Conservation (phyloP, 164 flowering plant species). For the Magnolia changhungtana region DNA sequence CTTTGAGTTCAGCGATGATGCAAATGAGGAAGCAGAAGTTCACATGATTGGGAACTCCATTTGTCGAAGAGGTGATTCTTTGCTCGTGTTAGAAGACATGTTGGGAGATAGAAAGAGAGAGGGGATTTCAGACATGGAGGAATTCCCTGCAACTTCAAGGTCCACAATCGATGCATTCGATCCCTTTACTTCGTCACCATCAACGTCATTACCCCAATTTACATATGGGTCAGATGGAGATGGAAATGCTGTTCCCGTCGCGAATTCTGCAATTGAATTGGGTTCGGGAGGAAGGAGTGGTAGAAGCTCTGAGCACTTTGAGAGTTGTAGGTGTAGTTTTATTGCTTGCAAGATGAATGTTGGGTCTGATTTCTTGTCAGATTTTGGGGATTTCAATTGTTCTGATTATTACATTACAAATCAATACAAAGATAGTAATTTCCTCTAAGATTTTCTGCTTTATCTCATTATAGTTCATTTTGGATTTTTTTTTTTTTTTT, state of each 20-base stretch:
- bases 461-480: background rate
- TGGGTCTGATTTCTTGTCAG: background rate
- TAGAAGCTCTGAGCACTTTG: background rate
- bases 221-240: background rate
- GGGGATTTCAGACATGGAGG: background rate
- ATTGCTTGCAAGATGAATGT: background rate
- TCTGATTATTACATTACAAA: constrained; percentile 1
- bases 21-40: background rate
- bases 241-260: background rate
- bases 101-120: constrained; percentile 1
- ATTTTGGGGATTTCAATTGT: background rate
- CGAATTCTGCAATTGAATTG: background rate
- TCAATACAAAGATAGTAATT: background rate
- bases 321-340: background rate
- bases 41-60: background rate
- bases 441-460: background rate
- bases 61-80: background rate
- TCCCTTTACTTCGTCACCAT: background rate
- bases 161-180: background rate
- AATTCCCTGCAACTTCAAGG: background rate
- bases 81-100: background rate
- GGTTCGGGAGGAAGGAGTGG: background rate
- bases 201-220: background rate
- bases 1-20: background rate
- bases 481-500: too few species aligned